phyloP scores from a whole-genome alignment of 139 green algal genomes.

The Chlamydomonas eustigma region DNA sequence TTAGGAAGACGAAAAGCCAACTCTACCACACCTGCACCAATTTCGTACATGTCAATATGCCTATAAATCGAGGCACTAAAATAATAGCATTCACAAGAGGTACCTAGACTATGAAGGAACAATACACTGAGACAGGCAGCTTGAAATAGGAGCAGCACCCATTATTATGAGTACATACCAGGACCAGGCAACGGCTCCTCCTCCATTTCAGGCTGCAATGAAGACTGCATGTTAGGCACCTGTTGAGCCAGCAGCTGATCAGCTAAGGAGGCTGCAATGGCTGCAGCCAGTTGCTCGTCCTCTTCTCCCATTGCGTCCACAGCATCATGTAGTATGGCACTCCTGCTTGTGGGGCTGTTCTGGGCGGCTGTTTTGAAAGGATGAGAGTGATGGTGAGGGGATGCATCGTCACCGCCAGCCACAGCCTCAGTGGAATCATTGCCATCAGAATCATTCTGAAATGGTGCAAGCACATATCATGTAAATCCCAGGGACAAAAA shows the following conservation, averaged over 20 bases:
- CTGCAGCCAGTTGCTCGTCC: conserved; percentile 53
- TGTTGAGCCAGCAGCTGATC: neutral
- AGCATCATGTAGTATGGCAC: too few species aligned
- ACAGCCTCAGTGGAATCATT: neutral
- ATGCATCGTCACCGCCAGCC: neutral
- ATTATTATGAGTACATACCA: too few species aligned
- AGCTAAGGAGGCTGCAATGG: conserved; percentile 59
- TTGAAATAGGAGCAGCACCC: too few species aligned
- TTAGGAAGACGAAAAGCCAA: conserved; percentile 29
- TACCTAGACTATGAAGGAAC: too few species aligned
- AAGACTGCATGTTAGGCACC: neutral
- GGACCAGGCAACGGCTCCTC: neutral
- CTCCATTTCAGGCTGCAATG: neutral
- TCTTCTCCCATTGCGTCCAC: conserved; percentile 38
- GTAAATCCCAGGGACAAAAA: too few species aligned
- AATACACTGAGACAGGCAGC: too few species aligned
- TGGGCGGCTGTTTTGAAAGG: too few species aligned
- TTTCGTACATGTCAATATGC: too few species aligned
- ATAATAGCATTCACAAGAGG: too few species aligned
- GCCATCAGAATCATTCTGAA: neutral
- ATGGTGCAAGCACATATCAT: too few species aligned
- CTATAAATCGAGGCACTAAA: too few species aligned
- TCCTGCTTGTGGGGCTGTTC: too few species aligned
- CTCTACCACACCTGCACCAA: conserved; percentile 19
- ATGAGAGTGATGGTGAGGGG: neutral